Evolutionary conservation across 2,329 filamentous ascomycete genomes (phyloP).

Genomic region (Biscogniauxia marginata): DNA sequence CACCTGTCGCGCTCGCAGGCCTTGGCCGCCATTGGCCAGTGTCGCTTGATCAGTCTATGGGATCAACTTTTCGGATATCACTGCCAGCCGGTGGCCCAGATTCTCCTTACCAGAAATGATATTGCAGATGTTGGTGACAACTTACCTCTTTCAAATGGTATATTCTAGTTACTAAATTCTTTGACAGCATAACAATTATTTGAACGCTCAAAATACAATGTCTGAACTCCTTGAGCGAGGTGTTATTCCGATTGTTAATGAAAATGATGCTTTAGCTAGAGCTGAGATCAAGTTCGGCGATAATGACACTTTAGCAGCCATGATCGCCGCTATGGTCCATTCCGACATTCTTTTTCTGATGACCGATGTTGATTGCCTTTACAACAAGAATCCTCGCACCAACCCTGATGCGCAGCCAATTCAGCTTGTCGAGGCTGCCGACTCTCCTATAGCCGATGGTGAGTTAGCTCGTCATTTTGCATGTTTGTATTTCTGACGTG

Average conservation of each 20-base stretch:
- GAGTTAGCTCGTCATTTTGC: constrained; percentile 17
- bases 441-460: constrained; percentile 77
- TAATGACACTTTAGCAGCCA: constrained; percentile 95
- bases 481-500: background rate
- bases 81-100: constrained; percentile 88
- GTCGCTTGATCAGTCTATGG: constrained; percentile 92
- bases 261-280: constrained; percentile 95
- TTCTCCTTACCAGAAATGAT: constrained; percentile 90
- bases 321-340: constrained; percentile 95
- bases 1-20: constrained; percentile 89
- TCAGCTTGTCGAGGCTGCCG: constrained; percentile 87
- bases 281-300: constrained; percentile 99
- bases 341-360: constrained; percentile 96
- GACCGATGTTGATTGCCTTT: constrained; percentile 97
- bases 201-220: constrained; percentile 96
- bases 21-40: constrained; percentile 93
- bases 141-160: too few relatives aligned
- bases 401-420: constrained; percentile 86
- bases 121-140: constrained; percentile 77
- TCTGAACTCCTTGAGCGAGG: constrained; percentile 87
- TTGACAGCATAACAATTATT: constrained; percentile 77
- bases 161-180: background rate
- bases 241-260: constrained; percentile 97
- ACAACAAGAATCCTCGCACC: constrained; percentile 89
- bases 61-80: constrained; percentile 87